Base-by-base conservation (phyloP, 1,284 basidiomycete genomes). In the Amylostereum chailletii region DNA sequence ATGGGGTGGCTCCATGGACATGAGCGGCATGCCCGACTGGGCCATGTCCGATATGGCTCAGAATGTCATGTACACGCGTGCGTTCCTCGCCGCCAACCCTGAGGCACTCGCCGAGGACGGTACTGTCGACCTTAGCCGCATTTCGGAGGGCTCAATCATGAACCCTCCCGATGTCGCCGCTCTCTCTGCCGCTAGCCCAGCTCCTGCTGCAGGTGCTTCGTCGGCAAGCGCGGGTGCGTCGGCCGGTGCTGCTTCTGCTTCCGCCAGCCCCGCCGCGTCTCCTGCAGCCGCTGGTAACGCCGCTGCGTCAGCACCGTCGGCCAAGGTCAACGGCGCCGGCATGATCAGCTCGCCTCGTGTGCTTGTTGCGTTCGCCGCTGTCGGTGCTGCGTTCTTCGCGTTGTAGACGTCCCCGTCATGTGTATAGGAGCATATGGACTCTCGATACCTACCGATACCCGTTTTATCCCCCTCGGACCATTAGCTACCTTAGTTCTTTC, bases 1-100 rank as follows among this genome's bases (percentile, higher is more conserved):
- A 49, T 87, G 84, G 86, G 84, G 83, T 55, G 60, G 63, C 46
- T 76, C 68, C 70, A 76, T 85, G 45, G 77, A 85, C 63, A 66
- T 85, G 58, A 59, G 66, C 34, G 44, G 51, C 39, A 67, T 87
- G 56, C 81, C 81, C 42, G 61, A 62, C 0, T 81, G 79, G 79
- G 63, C 79, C 2, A 71, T 77, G 54, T 54, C 63, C 36, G 58
- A 62, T 47, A 59, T 77, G 47, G 75, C 74, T 26, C 70, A 79
- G 67, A 85, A 84, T 65, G 72, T 83, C 53, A 58, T 81, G 58
- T 72, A 73, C 71, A 82, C 76, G 39, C 80, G 77, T 53, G 71
- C 67, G 42, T 72, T 85, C 72, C 65, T 85, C 53, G 83, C 75
- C 34, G 65, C 67, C 58, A 87, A 87, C 71, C 65, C 72, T 4